Evolutionary conservation across 2,329 filamentous ascomycete species (phyloP), one percentile per base, ranked within the genome.

Genomic region (Aaosphaeria pasadenensis): DNA sequence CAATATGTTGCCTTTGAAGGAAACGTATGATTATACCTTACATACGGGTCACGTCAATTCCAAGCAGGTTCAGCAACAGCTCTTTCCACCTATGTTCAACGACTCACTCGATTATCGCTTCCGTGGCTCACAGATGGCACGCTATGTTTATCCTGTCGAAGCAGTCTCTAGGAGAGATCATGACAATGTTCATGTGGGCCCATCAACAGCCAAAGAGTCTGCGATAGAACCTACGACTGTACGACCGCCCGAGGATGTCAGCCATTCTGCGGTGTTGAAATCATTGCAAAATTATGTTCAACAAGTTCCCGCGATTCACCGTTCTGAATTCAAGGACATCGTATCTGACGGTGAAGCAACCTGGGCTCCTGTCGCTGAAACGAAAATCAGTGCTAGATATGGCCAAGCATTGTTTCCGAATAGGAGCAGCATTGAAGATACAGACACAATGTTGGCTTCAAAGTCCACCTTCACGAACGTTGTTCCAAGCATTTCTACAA

Each of bases 1-100:
- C 13, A 57, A 49, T 30, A 48, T 70, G 29, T 46, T 71, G 9
- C 62, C 61, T 4, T 42, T 64, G 6, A 54, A 59, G 28, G 43
- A 53, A 9, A 11, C 42, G 11, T 45, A 42, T 11, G 40, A 13
- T 6, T 50, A 48, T 24, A 57, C 56, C 7, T 51, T 61, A 17
- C 60, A 69, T 32, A 55, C 48, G 4, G 56, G 55, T 3, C 45
- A 44, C 30, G 17, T 63, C 13, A 50, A 57, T 17, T 48, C 45
- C 44, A 48, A 43, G 4, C 50, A 49, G 24, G 42, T 49, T 5
- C 17, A 54, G 6, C 50, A 46, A 11, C 56, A 60, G 42, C 43
- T 67, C 7, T 24, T 52, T 9, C 58, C 63, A 1, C 46, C 53
- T 3, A 45, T 53, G 2, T 46, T 58, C 11, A 60, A 63, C 9